Base-by-base conservation (phyloP, 2,329 filamentous ascomycete genomes). In the Arthrocladium fulminans region DNA sequence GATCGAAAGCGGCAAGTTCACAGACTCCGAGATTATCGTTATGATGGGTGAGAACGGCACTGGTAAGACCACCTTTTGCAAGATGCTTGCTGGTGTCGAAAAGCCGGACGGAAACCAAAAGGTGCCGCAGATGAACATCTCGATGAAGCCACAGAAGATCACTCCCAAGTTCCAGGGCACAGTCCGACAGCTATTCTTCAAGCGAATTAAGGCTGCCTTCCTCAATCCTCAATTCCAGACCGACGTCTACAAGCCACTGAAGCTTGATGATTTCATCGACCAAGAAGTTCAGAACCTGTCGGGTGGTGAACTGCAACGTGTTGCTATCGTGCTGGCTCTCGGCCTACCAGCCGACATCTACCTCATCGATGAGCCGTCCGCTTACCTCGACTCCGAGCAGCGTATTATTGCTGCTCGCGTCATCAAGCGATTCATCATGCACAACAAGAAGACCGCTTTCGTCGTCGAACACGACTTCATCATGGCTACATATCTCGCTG, bases 31-130 rank as follows among this genome's bases (percentile, higher is more conserved):
- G 66, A 98, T 98, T 59, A 81, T 98, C 50, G 92, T 98, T 69
- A 94, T 98, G 88, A 97, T 98, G 92, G 92, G 92, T 59, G 90
- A 97, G 74, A 98, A 98, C 71, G 92, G 92, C 71, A 98, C 94
- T 29, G 94, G 94, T 67, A 96, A 98, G 77, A 98, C 92, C 1
- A 98, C 92, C 3, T 98, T 98, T 77, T 97, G 90, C 76, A 88
- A 84, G 65, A 84, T 98, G 73, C 77, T 98, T 57, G 92, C 92
- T 50, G 94, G 94, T 64, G 87, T 86, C 32, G 77, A 94, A 60
- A 90, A 96, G 72, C 92, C 94, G 7, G 94, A 98, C 61, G 81
- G 79, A 60, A 81, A 75, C 56, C 74, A 79, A 60, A 80, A 80
- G 61, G 79, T 98, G 13, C 92, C 92, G 13, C 81, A 86, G 59